Percentiles rank a stretch among this genome's conserved stretches.
These are phyloP conservation scores for Erysimum cheiranthoides DNA, from an alignment of 345 rosid species.

Conservation along the genomic window DNA sequence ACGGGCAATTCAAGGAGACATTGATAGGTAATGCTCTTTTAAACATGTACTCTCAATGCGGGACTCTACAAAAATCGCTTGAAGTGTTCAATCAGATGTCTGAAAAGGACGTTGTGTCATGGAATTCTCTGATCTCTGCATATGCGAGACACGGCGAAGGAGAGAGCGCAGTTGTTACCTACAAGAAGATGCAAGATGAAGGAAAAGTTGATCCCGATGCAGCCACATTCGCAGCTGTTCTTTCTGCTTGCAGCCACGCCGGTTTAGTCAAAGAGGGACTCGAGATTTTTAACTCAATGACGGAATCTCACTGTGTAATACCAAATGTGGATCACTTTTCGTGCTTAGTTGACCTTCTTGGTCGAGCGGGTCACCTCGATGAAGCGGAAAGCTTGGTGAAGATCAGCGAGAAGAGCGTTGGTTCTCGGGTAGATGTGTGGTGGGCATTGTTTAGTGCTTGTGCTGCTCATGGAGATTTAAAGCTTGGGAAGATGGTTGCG, in stretches of 20 bases:
- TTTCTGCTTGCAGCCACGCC: conserved; percentile 82
- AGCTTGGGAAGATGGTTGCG: conserved; percentile 64
- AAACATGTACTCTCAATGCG: conserved; percentile 76
- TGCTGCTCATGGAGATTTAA: conserved; percentile 71
- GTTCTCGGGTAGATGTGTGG: conserved; percentile 50
- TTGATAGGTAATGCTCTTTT: conserved; percentile 67
- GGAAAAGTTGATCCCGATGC: conserved; percentile 54
- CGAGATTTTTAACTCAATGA: conserved; percentile 61
- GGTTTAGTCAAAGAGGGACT: conserved; percentile 68
- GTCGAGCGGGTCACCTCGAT: conserved; percentile 75
- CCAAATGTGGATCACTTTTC: conserved; percentile 71
- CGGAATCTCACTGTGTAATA: conserved; percentile 46
- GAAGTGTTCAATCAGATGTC: conserved; percentile 57
- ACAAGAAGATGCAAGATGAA: conserved; percentile 55
- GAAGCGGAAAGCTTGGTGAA: conserved; percentile 58
- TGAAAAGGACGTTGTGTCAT: conserved; percentile 62
- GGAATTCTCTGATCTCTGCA: conserved; percentile 79
- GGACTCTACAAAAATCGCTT: conserved; percentile 55
- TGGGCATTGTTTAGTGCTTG: conserved; percentile 84
- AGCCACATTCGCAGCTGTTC: conserved; percentile 65
- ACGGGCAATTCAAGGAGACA: conserved; percentile 45
- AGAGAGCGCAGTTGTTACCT: conserved; percentile 56
- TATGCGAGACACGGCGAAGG: conserved; percentile 78
- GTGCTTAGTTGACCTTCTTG: conserved; percentile 76
- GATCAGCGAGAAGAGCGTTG: conserved; percentile 45